Evolutionary conservation across 1,284 basidiomycete species (phyloP).

Genomic region (Cerioporus squamosus): DNA sequence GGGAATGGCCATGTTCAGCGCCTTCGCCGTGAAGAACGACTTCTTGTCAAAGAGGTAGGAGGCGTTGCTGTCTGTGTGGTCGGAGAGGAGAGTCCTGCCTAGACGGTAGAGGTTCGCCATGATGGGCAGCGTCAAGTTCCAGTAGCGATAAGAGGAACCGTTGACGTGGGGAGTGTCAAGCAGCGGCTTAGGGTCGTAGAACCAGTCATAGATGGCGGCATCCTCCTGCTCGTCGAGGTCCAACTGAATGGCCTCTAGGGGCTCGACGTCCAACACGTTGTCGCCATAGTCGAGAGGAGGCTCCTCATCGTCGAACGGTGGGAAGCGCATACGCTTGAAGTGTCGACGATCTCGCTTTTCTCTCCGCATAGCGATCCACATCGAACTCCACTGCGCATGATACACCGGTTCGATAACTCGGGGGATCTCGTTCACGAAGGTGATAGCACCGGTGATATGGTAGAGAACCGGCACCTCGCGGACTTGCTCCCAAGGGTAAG

Average conservation of each 20-base stretch:
- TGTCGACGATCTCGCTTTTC: slow-evolving; percentile 99
- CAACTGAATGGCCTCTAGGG: slow-evolving; percentile 96
- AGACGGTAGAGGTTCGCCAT: slow-evolving; percentile 98
- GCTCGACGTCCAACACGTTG: slow-evolving; percentile 98
- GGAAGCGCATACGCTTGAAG: slow-evolving; percentile 99
- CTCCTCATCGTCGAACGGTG: slow-evolving; percentile 99
- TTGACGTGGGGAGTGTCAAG: slow-evolving; percentile 89
- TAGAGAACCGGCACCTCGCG: slow-evolving; percentile 96
- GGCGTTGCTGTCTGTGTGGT: slow-evolving; percentile 89
- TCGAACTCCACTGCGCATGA: slow-evolving; percentile 99
- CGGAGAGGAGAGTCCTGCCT: slow-evolving; percentile 91
- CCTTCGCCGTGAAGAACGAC: slow-evolving; percentile 98
- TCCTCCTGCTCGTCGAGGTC: slow-evolving; percentile 97
- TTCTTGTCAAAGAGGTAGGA: slow-evolving; percentile 98
- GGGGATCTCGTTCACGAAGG: slow-evolving; percentile 98
- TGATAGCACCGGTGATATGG: slow-evolving; percentile 99
- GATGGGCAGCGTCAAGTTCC: slow-evolving; percentile 90
- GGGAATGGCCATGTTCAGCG: slow-evolving; percentile 97
- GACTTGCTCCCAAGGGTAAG: slow-evolving; percentile 99
- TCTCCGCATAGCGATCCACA: slow-evolving; percentile 99
- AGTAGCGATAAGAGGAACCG: slow-evolving; percentile 92
- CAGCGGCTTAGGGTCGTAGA: slow-evolving; percentile 97
- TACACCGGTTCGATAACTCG: slow-evolving; percentile 97
- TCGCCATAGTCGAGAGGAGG: slow-evolving; percentile 98
- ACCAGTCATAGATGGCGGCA: slow-evolving; percentile 95